Evolutionary conservation across 2,329 filamentous ascomycete genomes (phyloP), one percentile per base, ranked within the genome.

Genomic region (Aspergillus bombycis): DNA sequence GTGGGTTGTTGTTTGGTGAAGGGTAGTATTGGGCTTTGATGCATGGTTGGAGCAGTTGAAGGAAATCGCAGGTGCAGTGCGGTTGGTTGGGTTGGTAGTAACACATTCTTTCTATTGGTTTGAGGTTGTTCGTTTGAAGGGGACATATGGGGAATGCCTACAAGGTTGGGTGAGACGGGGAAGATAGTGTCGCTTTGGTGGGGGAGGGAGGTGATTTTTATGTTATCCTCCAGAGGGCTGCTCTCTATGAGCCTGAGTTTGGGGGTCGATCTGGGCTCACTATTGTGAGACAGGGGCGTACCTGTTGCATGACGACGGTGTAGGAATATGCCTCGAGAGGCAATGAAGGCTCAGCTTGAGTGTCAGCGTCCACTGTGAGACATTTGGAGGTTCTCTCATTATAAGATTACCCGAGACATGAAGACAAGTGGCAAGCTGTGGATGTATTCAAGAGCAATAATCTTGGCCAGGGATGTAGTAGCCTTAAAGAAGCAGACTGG

Each of bases 1-100:
- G 59, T 2, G 63, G 61, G 45, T 65, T 68, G 26, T 43, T n/a
- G 23, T 62, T 58, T 19, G 58, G 62, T 1, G 66, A 59, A 1
- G 61, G 60, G 41, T 58, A 55, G 43, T 57, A 38, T 9, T 50
- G 56, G 12, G 62, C 66, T 23, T 48, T 32, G 36, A 46, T 14
- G 46, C 70, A 71, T 26, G 68, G 70, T 46, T 65, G 66, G 60
- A 69, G 45, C 19, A 71, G 68, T 54, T 67, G 65, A 53, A 62
- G 58, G 66, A 68, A 67, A 38, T 60, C 23, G 63, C 65, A 69
- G 60, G 58, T 67, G 65, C 67, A 69, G 53, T 62, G 63, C 7
- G 62, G 62, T 34, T 61, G 65, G 61, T 68, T 71, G 32, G 68
- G 64, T 63, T 67, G 46, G 61, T 68, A 65, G 59, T 56, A 66